Conservation (phyloP, 768 basidiomycete genomes). For the Exidia glandulosa region DNA sequence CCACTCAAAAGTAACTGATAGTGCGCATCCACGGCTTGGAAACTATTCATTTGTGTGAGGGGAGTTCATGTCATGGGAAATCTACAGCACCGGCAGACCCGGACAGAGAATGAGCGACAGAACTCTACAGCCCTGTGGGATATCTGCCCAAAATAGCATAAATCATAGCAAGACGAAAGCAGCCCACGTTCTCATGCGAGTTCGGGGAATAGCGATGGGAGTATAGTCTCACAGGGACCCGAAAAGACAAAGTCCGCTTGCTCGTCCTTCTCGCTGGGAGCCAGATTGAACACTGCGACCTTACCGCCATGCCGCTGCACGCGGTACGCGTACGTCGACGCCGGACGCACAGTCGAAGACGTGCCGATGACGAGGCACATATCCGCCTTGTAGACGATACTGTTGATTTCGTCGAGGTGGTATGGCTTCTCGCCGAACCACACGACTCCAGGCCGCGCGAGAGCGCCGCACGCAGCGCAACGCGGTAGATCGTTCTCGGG, state of each 20-base stretch:
- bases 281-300: constrained; percentile 31
- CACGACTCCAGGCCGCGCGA: constrained; percentile 43
- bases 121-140: no score
- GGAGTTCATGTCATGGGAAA: no score
- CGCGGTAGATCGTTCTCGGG: constrained; percentile 29
- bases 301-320: constrained; percentile 27
- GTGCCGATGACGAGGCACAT: constrained; percentile 46
- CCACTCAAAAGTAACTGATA: no score
- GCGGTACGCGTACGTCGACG: constrained; percentile 25
- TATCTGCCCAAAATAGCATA: no score
- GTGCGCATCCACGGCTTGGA: no score
- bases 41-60: no score
- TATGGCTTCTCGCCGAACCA: constrained; percentile 45
- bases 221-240: constrained; percentile 36
- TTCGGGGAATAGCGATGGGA: constrained; percentile 16
- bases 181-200: no score
- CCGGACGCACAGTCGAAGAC: constrained; percentile 38
- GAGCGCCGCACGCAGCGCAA: constrained; percentile 29
- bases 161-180: no score
- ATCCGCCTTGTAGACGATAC: constrained; percentile 35
- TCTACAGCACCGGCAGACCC: no score
- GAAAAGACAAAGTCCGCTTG: constrained; percentile 40
- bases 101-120: no score
- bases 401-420: constrained; percentile 28
- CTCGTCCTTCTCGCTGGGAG: constrained; percentile 23